Evolutionary conservation across 2,329 filamentous ascomycete species (phyloP), one percentile per base, ranked within the genome.

Genomic region (Hypomyces rosellus): DNA sequence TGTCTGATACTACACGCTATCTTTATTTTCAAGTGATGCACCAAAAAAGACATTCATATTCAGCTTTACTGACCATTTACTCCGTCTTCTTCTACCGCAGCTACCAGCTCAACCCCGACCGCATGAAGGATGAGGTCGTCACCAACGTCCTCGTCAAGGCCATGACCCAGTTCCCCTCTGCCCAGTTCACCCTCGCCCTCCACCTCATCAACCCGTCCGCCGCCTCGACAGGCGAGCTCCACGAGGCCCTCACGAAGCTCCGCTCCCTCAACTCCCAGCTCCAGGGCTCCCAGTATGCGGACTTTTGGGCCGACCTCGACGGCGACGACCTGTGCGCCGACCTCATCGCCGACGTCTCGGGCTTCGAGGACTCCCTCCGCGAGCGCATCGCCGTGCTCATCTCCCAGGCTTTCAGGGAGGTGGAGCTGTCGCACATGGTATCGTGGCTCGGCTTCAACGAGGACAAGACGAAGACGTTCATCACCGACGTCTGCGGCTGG

Each of bases 101-200:
- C 59, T 99, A 99, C 81, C 95, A 99, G 77, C 96, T 99, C 76
- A 99, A 99, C 82, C 93, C 93, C 47, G 91, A 97, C 77, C 89
- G 96, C 62, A 85, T 91, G 67, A 92, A 93, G 77, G 88, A 96
- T 67, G 93, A 99, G 73, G 89, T 92, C 66, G 90, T 93, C 72
- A 97, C 93, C 78, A 97, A 97, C 81, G 88, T 97, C 75, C 89
- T 99, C 69, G 91, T 95, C 78, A 99, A 97, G 80, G 82, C 91
- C 60, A 85, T 99, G 68, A 96, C 92, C 61, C 88, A 96, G 74
- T 99, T 99, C 79, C 93, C 93, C 57, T 91, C 88, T 16, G 84
- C 93, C 41, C 91, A 97, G 72, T 99, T 97, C 83, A 86, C 85
- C 62, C 89, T 97, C 63, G 87, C 88, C 64, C 85, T 99, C 55